Conservation (phyloP, 208 protist genomes). For the Crithidia expoeki region DNA sequence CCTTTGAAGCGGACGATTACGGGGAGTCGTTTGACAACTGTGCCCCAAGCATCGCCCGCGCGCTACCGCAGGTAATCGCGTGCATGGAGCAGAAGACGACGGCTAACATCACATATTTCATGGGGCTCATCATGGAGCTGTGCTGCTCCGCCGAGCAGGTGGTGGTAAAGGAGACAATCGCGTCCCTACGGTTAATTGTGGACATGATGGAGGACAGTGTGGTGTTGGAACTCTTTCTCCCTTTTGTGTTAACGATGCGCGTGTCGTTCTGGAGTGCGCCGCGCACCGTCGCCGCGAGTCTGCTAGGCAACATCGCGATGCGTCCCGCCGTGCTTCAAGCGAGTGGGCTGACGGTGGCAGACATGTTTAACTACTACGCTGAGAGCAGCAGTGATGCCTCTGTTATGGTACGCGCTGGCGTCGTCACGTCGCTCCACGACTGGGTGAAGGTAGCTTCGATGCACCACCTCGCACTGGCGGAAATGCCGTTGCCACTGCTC, state of each 20-base stretch:
- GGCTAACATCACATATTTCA: slow-evolving; percentile 59
- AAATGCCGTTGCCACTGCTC: slow-evolving; percentile 71
- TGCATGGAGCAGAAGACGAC: slow-evolving; percentile 37
- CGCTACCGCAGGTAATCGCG: slow-evolving; percentile 61
- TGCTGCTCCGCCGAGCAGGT: slow-evolving; percentile 59
- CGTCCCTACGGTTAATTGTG: slow-evolving; percentile 46
- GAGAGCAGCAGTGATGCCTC: slow-evolving; percentile 59
- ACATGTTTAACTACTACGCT: slow-evolving; percentile 73
- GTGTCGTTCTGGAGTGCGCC: slow-evolving; percentile 72
- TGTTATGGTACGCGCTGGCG: slow-evolving; percentile 60
- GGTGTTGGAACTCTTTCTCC: slow-evolving; percentile 51
- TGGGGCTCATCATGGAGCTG: slow-evolving; percentile 79
- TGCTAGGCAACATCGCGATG: slow-evolving; percentile 60
- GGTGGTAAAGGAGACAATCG: slow-evolving; percentile 46
- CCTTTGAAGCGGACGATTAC: slow-evolving; percentile 64
- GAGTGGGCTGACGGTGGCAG: slow-evolving; percentile 47
- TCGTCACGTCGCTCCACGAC: slow-evolving; percentile 53
- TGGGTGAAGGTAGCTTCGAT: slow-evolving; percentile 66
- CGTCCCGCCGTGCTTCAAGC: slow-evolving; percentile 46
- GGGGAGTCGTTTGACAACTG: slow-evolving; percentile 66
- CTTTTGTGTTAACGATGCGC: slow-evolving; percentile 66
- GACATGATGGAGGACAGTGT: slow-evolving; percentile 46
- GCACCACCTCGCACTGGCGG: slow-evolving; percentile 49
- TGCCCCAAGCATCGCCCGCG: slow-evolving; percentile 44
- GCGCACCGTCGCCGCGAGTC: slow-evolving; percentile 63